Evolutionary conservation across 1,284 basidiomycete species (phyloP), one percentile per base, ranked within the genome.

Genomic region (Schizophyllum commune): DNA sequence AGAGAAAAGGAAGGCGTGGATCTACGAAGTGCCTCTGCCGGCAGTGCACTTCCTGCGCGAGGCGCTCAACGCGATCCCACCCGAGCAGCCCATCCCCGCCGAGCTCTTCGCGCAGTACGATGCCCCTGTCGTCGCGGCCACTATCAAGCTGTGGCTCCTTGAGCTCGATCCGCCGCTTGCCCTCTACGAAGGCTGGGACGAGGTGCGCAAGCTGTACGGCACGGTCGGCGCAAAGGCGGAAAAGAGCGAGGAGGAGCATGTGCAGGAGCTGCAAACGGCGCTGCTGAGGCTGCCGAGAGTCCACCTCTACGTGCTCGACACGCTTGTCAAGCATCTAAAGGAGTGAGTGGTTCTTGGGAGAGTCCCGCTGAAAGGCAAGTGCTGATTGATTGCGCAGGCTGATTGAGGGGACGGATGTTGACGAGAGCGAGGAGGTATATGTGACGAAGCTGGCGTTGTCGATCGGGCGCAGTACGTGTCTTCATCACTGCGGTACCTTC

Each of bases 1-100:
- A 86, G 96, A 96, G 73, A 90, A 87, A 71, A 86, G 96, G 64
- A 93, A 90, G 75, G 79, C 87, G 1, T 98, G 95, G 96, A 92
- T 98, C 64, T 96, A 97, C 71, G 88, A 92, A 67, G 92, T 96
- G 1, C 92, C 94, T 0, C 80, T 98, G 21, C 77, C 83, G 3
- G 84, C 87, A 32, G 82, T 89, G 5, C 95, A 97, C 69, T 87
- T 89, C 65, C 83, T 97, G 9, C 86, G 95, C 63, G 89, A 92
- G 70, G 81, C 81, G 1, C 78, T 97, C 63, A 95, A 96, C 70
- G 83, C 82, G 21, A 74, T 92, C 11, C 83, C 84, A 5, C 76
- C 83, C 19, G 84, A 84, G 7, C 79, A 86, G 58, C 79, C 86
- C 21, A 84, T 93, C 63, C 77, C 87, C 1, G 21, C 52, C 52